Conservation (phyloP, 2,329 filamentous ascomycete genomes). For the Boeremia lycopersici region DNA sequence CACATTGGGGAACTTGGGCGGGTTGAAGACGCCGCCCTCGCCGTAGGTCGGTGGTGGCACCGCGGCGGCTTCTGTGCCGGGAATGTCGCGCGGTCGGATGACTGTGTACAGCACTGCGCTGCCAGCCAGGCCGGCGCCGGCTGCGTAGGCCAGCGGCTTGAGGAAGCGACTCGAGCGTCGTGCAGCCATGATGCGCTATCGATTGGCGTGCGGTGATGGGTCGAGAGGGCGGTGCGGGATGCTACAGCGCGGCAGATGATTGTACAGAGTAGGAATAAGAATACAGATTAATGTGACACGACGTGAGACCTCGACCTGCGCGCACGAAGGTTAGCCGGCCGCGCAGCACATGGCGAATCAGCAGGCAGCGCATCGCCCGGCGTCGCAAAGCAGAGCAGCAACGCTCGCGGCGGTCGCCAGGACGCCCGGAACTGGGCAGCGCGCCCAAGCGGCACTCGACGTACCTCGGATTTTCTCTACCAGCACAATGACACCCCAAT, state of each 20-base stretch:
- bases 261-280: background rate
- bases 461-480: constrained; percentile 9
- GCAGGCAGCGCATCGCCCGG: constrained; percentile 5
- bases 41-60: constrained; percentile 74
- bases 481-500: constrained; percentile 7
- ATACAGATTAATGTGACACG: constrained; percentile 11
- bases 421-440: constrained; percentile 5
- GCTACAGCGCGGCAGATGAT: background rate
- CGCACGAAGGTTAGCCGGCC: constrained; percentile 14
- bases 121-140: constrained; percentile 60
- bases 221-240: background rate
- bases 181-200: constrained; percentile 39
- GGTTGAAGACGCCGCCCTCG: constrained; percentile 69
- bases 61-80: constrained; percentile 69
- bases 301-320: constrained; percentile 8
- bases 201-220: constrained; percentile 14
- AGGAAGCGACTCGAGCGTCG: constrained; percentile 55
- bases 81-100: constrained; percentile 74
- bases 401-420: background rate
- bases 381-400: constrained; percentile 1
- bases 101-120: constrained; percentile 65
- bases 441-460: background rate
- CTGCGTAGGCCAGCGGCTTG: constrained; percentile 64
- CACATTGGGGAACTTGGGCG: constrained; percentile 68
- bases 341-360: constrained; percentile 11